Percentiles rank a stretch among this genome's conserved stretches.
These are phyloP conservation scores for Astrothelium macrocarpum DNA, from an alignment of 495 filamentous ascomycete genomes.

Conservation along the genomic window DNA sequence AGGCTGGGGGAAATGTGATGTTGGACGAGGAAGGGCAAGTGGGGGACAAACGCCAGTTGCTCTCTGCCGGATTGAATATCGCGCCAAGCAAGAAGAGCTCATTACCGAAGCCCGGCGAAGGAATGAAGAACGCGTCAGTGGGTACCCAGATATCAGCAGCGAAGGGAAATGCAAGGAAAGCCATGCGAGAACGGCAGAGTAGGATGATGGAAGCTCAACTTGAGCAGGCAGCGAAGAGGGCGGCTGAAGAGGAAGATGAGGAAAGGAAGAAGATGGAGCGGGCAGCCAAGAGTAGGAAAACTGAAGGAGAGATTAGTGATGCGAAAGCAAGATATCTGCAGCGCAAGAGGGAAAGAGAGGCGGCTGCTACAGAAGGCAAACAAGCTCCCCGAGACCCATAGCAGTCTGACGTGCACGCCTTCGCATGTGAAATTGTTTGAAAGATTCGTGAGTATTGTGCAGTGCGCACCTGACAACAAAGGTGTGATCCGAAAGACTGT, in stretches of 20 bases:
- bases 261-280: slow-evolving; percentile 59
- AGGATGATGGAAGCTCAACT: slow-evolving; percentile 80
- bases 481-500: not conserved
- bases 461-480: not conserved
- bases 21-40: slow-evolving; percentile 92
- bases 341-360: slow-evolving; percentile 68
- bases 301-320: slow-evolving; percentile 70
- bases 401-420: not conserved
- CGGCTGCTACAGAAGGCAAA: slow-evolving; percentile 18
- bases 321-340: slow-evolving; percentile 82
- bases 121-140: slow-evolving; percentile 28
- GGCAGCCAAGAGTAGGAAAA: slow-evolving; percentile 61
- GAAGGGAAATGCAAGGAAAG: slow-evolving; percentile 38
- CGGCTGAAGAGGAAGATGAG: slow-evolving; percentile 63
- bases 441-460: not conserved
- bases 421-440: not conserved
- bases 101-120: slow-evolving; percentile 17
- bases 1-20: slow-evolving; percentile 55
- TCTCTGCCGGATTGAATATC: slow-evolving; percentile 82
- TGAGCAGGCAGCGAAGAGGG: slow-evolving; percentile 62
- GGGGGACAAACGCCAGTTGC: slow-evolving; percentile 83
- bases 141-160: slow-evolving; percentile 30
- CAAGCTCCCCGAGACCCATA: not conserved
- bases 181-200: slow-evolving; percentile 70
- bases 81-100: slow-evolving; percentile 46